phyloP scores from a whole-genome alignment of 495 filamentous ascomycete species.

The Parmelia sp. region DNA sequence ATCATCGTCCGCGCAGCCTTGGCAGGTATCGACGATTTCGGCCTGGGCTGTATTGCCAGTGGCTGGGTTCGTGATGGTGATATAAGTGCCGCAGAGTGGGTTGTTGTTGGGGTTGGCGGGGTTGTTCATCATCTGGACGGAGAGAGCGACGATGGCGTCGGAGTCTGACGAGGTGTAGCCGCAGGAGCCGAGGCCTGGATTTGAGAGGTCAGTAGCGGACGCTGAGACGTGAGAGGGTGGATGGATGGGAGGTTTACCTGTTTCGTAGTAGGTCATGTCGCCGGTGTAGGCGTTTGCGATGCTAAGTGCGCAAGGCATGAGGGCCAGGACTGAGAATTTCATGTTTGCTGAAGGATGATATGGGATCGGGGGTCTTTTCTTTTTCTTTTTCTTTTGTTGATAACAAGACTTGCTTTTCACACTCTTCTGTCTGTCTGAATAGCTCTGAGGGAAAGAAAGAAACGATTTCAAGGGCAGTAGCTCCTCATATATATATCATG shows the following conservation, averaged over 20 bases:
- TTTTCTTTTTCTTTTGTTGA: not conserved
- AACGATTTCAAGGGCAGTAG: no score
- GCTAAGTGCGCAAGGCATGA: not conserved
- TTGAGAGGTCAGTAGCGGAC: no score
- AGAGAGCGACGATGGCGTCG: constrained; percentile 36
- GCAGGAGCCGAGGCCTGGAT: constrained; percentile 38
- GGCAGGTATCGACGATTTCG: constrained; percentile 31
- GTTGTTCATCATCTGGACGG: constrained; percentile 27
- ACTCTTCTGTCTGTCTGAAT: no score
- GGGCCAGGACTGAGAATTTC: not conserved
- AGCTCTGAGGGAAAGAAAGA: no score
- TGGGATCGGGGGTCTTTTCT: not conserved
- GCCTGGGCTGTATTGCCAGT: constrained; percentile 22
- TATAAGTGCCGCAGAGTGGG: constrained; percentile 33
- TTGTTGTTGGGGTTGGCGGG: constrained; percentile 37
- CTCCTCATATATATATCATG: no score
- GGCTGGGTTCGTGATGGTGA: constrained; percentile 27
- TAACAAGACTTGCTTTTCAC: not conserved
- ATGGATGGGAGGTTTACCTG: constrained; percentile 16
- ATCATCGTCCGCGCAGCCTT: constrained; percentile 23
- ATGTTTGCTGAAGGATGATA: not conserved
- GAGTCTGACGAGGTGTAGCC: constrained; percentile 23
- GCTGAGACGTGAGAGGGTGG: accelerated
- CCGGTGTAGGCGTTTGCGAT: constrained; percentile 27
- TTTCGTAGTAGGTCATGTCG: constrained; percentile 38